These are phyloP conservation scores for Dendrocalamus latiflorus DNA, from an alignment of 202 grass and related monocot genomes.

Conservation along the genomic window DNA sequence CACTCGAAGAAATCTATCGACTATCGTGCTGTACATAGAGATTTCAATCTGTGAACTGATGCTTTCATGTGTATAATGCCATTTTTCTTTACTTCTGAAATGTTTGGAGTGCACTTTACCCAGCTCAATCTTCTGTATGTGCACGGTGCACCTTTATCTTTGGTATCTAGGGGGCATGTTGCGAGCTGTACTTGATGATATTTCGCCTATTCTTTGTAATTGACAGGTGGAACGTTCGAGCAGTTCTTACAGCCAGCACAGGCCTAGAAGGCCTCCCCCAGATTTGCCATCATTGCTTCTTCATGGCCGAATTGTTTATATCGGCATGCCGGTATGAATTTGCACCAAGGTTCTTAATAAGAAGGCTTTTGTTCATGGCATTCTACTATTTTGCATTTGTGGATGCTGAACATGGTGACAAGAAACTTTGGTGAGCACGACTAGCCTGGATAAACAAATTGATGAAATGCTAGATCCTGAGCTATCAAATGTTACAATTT, in stretches of 20 bases:
- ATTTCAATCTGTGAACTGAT: background rate
- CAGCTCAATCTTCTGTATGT: background rate
- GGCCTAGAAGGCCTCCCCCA: slow-evolving; percentile 61
- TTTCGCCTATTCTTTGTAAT: background rate
- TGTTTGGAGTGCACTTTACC: background rate
- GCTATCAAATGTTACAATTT: background rate
- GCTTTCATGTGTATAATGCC: background rate
- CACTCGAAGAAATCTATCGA: background rate
- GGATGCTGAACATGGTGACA: background rate
- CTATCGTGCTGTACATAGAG: background rate
- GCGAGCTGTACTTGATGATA: background rate
- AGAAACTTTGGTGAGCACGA: background rate
- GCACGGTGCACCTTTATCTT: background rate
- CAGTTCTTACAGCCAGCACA: slow-evolving; percentile 75
- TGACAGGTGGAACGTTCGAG: slow-evolving; percentile 70
- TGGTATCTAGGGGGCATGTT: background rate
- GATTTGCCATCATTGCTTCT: slow-evolving; percentile 87
- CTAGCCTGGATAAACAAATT: background rate
- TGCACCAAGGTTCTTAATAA: background rate
- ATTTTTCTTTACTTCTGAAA: slow-evolving; percentile 6
- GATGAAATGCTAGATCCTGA: background rate
- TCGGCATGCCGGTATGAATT: slow-evolving; percentile 86
- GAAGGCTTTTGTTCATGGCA: background rate
- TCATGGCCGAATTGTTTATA: slow-evolving; percentile 60
- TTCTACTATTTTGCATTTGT: background rate